Base-by-base conservation (phyloP, 2,329 filamentous ascomycete species). In the Aspergillus unguis region DNA sequence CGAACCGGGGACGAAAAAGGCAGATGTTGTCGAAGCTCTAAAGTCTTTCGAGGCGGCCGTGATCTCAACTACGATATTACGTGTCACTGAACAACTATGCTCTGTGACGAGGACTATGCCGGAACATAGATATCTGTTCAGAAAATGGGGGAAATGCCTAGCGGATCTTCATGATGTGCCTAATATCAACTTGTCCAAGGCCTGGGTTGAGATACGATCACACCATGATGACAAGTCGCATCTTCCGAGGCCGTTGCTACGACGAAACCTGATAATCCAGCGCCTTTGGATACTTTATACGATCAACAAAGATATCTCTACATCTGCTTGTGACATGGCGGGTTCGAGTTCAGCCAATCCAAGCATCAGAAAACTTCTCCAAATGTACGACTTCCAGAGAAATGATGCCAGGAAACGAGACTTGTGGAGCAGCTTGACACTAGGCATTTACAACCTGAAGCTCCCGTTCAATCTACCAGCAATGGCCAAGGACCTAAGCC, bases 201-300 rank as follows among this genome's bases (percentile, higher is more conserved):
- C 44, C 9, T 71, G 69, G 69, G 49, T 55, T 31, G 52, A 69
- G 42, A 35, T 65, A 23, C 48, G 43, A 31, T 33, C 37, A 7
- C 28, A 17, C 23, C 38, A 28, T 29, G 36, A 28, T 8, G 38
- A 36, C 38, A 11, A 11, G 29, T 38, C 29, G 10, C 26, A 7
- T 25, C 29, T 4, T 31, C 5, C 25, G 29, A 17, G 17, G 17
- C 38, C 28, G 42, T 53, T 17, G 36, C 48, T 61, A 23, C 48
- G 52, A 5, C 59, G 59, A n/a, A 59, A 66, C n/a, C 62, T 61
- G 26, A 63, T 71, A 5, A 48, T 71, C 10, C 31, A 69, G 27
- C 68, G 70, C 26, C 48, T 72, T 9, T 72, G 70, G 70, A 48
- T 56, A 28, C 54, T 71, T 46, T 64, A 63, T 29, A 59, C 59